Percentiles rank a stretch among this genome's conserved stretches.
Evolutionary conservation across 2,329 filamentous ascomycete species (phyloP).

Genomic region (Colletotrichum navitas): DNA sequence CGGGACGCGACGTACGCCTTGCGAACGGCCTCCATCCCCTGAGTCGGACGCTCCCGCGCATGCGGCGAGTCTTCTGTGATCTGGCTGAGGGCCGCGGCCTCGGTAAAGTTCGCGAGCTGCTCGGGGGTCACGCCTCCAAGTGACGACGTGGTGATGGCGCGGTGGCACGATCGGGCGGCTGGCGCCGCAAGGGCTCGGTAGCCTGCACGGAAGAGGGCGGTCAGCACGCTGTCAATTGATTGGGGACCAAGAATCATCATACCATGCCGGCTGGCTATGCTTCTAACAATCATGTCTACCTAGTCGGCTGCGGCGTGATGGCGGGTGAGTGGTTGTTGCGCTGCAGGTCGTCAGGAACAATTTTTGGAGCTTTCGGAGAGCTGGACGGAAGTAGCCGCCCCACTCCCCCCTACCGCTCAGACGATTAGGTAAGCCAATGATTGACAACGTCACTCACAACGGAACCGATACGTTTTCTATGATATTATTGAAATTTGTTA

Average conservation of each 20-base stretch:
- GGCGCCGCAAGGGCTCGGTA: conserved; percentile 64
- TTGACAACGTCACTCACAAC: neutral
- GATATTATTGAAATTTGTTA: neutral
- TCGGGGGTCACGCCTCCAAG: conserved; percentile 47
- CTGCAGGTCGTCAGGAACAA: conserved; percentile 42
- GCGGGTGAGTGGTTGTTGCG: conserved; percentile 61
- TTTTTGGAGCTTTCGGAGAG: conserved; percentile 41
- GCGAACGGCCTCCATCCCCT: neutral
- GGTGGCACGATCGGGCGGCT: conserved; percentile 55
- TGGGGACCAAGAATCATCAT: conserved; percentile 44
- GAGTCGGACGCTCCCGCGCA: neutral
- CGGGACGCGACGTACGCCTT: conserved; percentile 14
- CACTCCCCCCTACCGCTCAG: neutral
- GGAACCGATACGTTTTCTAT: neutral
- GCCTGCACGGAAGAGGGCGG: conserved; percentile 54
- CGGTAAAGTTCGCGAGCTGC: conserved; percentile 43
- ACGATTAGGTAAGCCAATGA: conserved; percentile 30
- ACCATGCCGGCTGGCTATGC: conserved; percentile 67
- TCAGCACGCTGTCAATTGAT: conserved; percentile 43
- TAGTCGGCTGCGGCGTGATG: conserved; percentile 45
- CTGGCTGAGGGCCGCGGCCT: conserved; percentile 40
- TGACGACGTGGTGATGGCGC: conserved; percentile 54
- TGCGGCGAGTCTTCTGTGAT: neutral
- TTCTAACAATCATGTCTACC: conserved; percentile 67
- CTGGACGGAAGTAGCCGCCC: conserved; percentile 37